A percentile compares a stretch with the other conserved stretches of the same genome.
These are phyloP conservation scores for Mycosphaerella sp. DNA, from an alignment of 2,329 filamentous ascomycete species.

Conservation along the genomic window DNA sequence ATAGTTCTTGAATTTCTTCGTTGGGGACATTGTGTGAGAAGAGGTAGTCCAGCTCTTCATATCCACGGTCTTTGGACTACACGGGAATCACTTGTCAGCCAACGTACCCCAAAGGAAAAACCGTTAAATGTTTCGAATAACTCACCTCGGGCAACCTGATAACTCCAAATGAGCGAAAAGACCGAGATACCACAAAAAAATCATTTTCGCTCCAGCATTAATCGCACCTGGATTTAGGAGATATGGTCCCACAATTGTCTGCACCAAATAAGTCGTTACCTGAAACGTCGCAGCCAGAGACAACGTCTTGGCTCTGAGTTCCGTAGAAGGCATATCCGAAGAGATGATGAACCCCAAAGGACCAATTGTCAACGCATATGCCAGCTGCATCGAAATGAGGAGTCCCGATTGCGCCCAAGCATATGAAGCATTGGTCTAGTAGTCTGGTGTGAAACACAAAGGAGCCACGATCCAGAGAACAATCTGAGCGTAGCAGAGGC, in stretches of 20 bases:
- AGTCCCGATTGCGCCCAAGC: slow-evolving; percentile 5
- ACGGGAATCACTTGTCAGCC: background rate
- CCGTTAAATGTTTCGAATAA: background rate
- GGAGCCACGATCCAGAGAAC: background rate
- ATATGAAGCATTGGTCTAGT: background rate
- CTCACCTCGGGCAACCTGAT: slow-evolving; percentile 2
- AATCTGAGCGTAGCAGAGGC: slow-evolving; percentile 1
- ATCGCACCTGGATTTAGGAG: slow-evolving; percentile 1
- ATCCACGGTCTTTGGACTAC: slow-evolving; percentile 1
- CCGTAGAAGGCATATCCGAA: background rate
- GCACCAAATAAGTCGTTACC: background rate
- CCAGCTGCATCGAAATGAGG: slow-evolving; percentile 3
- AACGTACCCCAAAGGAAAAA: background rate
- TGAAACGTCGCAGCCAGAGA: background rate
- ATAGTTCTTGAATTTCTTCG: slow-evolving; percentile 1
- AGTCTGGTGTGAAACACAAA: background rate
- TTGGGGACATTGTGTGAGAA: slow-evolving; percentile 2
- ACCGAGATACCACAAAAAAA: slow-evolving; percentile 1
- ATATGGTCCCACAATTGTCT: slow-evolving; percentile 1
- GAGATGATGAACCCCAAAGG: slow-evolving; percentile 1
- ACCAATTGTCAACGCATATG: background rate
- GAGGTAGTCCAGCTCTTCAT: slow-evolving; percentile 4
- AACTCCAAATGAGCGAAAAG: background rate
- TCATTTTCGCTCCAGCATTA: slow-evolving; percentile 3
- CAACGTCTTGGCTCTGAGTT: slow-evolving; percentile 1